Conservation (phyloP, 2,329 filamentous ascomycete species). For the Mycogone perniciosa region DNA sequence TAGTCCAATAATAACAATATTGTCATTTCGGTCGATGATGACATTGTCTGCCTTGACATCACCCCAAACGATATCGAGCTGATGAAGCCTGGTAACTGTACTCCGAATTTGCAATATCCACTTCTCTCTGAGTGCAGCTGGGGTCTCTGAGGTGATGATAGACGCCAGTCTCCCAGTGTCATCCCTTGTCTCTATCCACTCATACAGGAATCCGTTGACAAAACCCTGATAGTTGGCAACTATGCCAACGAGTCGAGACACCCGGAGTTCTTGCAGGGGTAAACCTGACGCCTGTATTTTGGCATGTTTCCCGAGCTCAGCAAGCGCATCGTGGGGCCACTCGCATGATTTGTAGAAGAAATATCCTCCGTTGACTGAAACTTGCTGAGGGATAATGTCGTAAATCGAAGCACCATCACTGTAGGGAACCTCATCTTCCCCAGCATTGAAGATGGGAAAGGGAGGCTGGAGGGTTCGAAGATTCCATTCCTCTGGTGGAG, state of each 20-base stretch:
- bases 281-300: not conserved
- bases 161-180: not conserved
- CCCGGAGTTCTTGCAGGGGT: not conserved
- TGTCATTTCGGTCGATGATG: slow-evolving; percentile 22
- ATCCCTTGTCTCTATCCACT: slow-evolving; percentile 2
- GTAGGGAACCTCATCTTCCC: slow-evolving; percentile 6
- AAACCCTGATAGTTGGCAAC: slow-evolving; percentile 1
- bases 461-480: not conserved
- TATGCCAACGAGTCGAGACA: slow-evolving; percentile 5
- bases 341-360: slow-evolving; percentile 12
- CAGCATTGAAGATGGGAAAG: slow-evolving; percentile 5
- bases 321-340: slow-evolving; percentile 9
- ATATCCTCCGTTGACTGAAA: slow-evolving; percentile 13
- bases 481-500: slow-evolving; percentile 5
- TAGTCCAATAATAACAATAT: slow-evolving; percentile 27
- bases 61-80: slow-evolving; percentile 23
- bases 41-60: slow-evolving; percentile 26
- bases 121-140: not conserved
- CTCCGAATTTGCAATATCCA: slow-evolving; percentile 3
- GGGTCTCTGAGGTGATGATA: not conserved
- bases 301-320: slow-evolving; percentile 8
- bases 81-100: slow-evolving; percentile 14
- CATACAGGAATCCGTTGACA: not conserved
- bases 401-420: slow-evolving; percentile 1
- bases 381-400: slow-evolving; percentile 10